Evolutionary conservation across 768 basidiomycete species (phyloP), one percentile per base, ranked within the genome.

Genomic region (Hygrophorus russula): DNA sequence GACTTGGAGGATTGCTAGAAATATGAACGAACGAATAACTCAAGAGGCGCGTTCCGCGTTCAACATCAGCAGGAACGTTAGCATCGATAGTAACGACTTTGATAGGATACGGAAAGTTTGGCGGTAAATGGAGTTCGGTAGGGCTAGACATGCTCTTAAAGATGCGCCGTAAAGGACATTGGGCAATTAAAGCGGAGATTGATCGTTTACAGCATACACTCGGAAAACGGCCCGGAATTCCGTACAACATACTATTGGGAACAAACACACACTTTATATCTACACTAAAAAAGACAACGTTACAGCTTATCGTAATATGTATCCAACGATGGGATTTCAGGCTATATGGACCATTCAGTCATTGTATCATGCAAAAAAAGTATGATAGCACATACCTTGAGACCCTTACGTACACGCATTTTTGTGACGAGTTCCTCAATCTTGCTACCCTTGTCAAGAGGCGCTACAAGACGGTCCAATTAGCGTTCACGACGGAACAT

Each of bases 291-390:
- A 42, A 10, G 3, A 12, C 27, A n/a, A 6, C 39, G 17, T 74
- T 74, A 88, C 62, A 84, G 68, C 73, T 92, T 94, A 77, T 94
- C 92, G 71, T 93, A 92, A 72, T 92, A 96, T 29, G 76, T 76
- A 63, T 91, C 88, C 52, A 91, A 74, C 44, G 82, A 37, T 36
- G 91, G 92, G 44, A 93, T 83, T 10, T 94, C 92, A 54, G 86
- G 83, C 87, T 87, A 49, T 38, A 20, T 47, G 39, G 52, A 31
- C 41, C 10, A 17, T 2, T 31, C 17, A 39, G 57, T n/a, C 57
- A 35, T 42, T 11, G 34, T 27, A 11, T 1, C 27, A 9, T 15
- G 19, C 19, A 40, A 45, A 39, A 9, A 30, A 2, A 2, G 32
- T 13, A 41, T 8, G 39, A 18, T 15, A 33, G 29, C 31, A 28